Base-by-base conservation (phyloP, 2,329 filamentous ascomycete species). In the Fusarium sp. region DNA sequence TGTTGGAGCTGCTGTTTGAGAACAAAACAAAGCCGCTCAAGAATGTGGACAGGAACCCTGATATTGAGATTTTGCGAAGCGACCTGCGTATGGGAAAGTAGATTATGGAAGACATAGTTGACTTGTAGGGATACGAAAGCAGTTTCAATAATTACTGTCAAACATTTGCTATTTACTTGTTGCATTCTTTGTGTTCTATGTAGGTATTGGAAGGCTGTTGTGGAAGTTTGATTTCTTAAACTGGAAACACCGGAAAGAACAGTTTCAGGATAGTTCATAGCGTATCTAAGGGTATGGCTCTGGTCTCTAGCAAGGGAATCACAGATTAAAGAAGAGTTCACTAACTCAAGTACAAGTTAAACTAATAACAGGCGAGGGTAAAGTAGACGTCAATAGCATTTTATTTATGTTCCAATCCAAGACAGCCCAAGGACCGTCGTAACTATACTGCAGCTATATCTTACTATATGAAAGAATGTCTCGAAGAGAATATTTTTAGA, bases 391-490 rank as follows among this genome's bases (percentile, higher is more conserved):
- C 16, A 58, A 58, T 11, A 35, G 1, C 31, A 39, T 58, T 58
- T 37, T 37, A 58, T 35, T 58, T 24, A 58, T 58, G 29, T 37
- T 39, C 29, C 29, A 35, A 14, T 73, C 71, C 70, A 71, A 56
- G 67, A 73, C 41, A 64, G 52, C 39, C 24, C 10, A 64, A 71
- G 71, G 31, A 41, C 60, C 64, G 64, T 65, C 11, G 20, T 11
- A 48, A 24, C 22, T 33, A 50, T 33, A 37, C 41, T 24, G 67
- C 71, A 56, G 37, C 71, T 71, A 74, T 68, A 64, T 74, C 59
- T 52, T 60, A 65, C 71, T 74, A 71, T 74, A 10, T 62, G 14
- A 74, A 74, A 6, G 71, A 74, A 56, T 62, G 71, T 74, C 22
- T 71, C 2, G 71, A 74, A 74, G 59, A 71, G 71, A 54, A 73